Percentiles rank a stretch among this genome's conserved stretches.
phyloP scores from a whole-genome alignment of 768 basidiomycete genomes.

The Tricholoma sp. region DNA sequence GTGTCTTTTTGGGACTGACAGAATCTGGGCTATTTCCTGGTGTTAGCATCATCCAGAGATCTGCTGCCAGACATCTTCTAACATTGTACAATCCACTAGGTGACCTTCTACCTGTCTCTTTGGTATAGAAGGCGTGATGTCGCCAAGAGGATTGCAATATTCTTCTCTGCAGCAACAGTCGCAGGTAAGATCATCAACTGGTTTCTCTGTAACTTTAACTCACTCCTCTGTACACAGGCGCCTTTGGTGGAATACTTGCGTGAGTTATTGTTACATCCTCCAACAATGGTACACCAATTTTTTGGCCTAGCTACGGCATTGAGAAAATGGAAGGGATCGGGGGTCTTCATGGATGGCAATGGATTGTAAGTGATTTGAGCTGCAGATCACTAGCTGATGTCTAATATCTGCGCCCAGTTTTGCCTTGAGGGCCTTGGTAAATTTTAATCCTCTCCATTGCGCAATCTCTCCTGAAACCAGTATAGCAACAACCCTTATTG shows the following conservation, averaged over 20 bases:
- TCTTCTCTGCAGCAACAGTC: slow-evolving; percentile 58
- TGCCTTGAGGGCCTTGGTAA: slow-evolving; percentile 38
- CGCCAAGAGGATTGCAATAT: slow-evolving; percentile 53
- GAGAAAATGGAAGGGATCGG: slow-evolving; percentile 38
- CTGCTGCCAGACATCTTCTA: neutral
- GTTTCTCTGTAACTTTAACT: neutral
- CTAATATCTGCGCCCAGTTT: slow-evolving; percentile 24
- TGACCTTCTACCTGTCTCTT: slow-evolving; percentile 43
- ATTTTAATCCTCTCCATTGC: neutral
- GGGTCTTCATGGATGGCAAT: slow-evolving; percentile 40
- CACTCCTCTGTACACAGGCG: slow-evolving; percentile 23
- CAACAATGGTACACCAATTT: slow-evolving; percentile 14
- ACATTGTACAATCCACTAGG: slow-evolving; percentile 14
- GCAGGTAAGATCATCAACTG: slow-evolving; percentile 27
- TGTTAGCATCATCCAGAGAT: slow-evolving; percentile 15
- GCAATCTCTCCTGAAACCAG: neutral
- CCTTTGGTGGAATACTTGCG: slow-evolving; percentile 47
- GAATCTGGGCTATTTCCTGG: slow-evolving; percentile 37
- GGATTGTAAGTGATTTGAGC: slow-evolving; percentile 33
- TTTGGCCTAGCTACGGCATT: slow-evolving; percentile 34
- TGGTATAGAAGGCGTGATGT: slow-evolving; percentile 62
- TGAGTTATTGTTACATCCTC: slow-evolving; percentile 15
- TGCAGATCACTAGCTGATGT: neutral
- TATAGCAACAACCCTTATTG: slow-evolving; percentile 33
- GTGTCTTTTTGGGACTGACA: slow-evolving; percentile 34